Evolutionary conservation across 2,329 filamentous ascomycete species (phyloP), one percentile per base, ranked within the genome.

Genomic region (Macroventuria anomochaeta): DNA sequence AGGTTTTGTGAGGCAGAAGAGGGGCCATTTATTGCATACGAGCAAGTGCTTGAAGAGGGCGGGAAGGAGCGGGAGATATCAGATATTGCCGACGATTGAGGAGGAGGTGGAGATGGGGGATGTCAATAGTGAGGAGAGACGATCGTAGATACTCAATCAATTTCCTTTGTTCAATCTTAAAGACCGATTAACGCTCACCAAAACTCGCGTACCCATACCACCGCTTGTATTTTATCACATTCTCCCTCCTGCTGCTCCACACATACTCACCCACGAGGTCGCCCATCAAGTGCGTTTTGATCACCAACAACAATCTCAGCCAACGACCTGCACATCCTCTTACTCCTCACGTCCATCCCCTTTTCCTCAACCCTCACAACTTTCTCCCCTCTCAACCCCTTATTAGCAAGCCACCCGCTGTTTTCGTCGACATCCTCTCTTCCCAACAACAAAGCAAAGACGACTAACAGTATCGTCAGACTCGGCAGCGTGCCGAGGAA

Each of bases 1-100:
- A 0, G 68, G 70, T 0, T 88, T 85, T 66, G 82, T 88, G 7
- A 75, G 85, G 17, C 74, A 75, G 40, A 78, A 83, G 58, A 76
- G 86, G 41, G 86, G 86, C 0, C 86, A 89, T 74, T 73, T 68
- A 44, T 8, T 68, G 46, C 64, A 68, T 44, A 60, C 56, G 8
- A 63, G 64, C 43, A 56, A 43, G 18, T 68, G 64, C 15, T 34
- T 66, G 26, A 62, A 57, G 55, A 56, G 63, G 17, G 41, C 53
- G 26, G 53, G 59, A 0, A 60, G 55, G 36, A 50, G 36, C 3
- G 55, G 42, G 17, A 43, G 49, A 21, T 66, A 68, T 44, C 48
- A 59, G 37, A 59, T 59, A 3, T 23, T 66, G 34, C 64, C 64
- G 8, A 67, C 64, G 0, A 65, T 67, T 34, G 63, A 59, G 38